phyloP scores from a whole-genome alignment of 305 asterid species.

The Euphrasia arctica region DNA sequence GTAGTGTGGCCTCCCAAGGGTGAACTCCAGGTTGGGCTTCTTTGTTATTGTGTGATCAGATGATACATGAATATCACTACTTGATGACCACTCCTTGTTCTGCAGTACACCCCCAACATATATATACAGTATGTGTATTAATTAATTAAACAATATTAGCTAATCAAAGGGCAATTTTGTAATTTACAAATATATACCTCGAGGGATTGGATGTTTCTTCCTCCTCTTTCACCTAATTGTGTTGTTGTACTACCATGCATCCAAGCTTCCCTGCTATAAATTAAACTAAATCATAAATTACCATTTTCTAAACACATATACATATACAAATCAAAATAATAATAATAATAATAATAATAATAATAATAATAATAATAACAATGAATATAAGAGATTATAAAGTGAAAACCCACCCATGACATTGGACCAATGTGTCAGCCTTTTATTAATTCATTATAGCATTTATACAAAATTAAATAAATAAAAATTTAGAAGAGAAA shows the following conservation, averaged over 20 bases:
- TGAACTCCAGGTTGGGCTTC: slow-evolving; percentile 83
- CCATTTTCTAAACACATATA: no score
- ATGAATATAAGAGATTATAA: not conserved
- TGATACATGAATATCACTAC: slow-evolving; percentile 25
- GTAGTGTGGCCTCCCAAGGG: slow-evolving; percentile 52
- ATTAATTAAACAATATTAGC: no score
- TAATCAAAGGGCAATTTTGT: slow-evolving; percentile 20
- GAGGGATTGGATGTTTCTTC: slow-evolving; percentile 43
- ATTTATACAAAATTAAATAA: not conserved
- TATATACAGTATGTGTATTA: no score
- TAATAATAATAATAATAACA: no score
- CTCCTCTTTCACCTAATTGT: slow-evolving; percentile 34
- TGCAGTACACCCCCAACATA: slow-evolving; percentile 23
- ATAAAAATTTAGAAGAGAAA: not conserved
- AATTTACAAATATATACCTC: slow-evolving; percentile 43
- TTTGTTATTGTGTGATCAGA: slow-evolving; percentile 31
- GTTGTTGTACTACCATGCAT: slow-evolving; percentile 43
- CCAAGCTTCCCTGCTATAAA: slow-evolving; percentile 54
- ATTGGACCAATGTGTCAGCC: not conserved
- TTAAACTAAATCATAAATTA: no score
- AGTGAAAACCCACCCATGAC: not conserved
- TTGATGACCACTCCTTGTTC: slow-evolving; percentile 61
- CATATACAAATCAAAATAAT: not conserved
- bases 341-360: no score
- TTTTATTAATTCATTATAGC: not conserved